Conservation (phyloP, 2,329 filamentous ascomycete species). For the Paraphoma sp. region DNA sequence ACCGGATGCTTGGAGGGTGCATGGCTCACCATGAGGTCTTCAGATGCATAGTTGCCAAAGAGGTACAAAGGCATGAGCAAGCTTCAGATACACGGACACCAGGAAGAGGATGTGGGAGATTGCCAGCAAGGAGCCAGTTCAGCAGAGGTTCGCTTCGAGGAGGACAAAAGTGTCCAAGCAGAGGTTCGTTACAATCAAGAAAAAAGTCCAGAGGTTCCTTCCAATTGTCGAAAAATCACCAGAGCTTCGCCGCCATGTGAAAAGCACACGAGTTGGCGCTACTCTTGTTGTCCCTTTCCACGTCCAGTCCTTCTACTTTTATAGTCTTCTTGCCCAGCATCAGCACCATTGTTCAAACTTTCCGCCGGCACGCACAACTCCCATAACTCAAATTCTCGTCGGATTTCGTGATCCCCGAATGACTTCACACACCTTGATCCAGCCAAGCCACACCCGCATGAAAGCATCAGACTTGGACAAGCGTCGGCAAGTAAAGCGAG, state of each 20-base stretch:
- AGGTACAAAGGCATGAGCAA: no score
- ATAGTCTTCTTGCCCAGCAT: neutral
- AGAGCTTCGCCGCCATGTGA: slow-evolving; percentile 31
- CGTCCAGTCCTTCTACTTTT: neutral
- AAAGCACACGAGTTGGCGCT: slow-evolving; percentile 13
- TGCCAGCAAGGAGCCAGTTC: neutral
- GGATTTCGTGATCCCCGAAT: neutral
- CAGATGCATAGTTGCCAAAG: no score
- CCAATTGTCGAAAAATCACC: slow-evolving; percentile 12
- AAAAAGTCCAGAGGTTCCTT: slow-evolving; percentile 26
- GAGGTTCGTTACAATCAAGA: slow-evolving; percentile 19
- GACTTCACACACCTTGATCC: slow-evolving; percentile 2
- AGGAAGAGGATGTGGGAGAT: no score
- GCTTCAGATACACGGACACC: no score
- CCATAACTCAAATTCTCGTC: neutral
- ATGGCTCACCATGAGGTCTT: no score
- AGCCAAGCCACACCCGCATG: slow-evolving; percentile 2
- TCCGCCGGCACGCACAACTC: neutral
- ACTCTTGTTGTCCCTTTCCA: slow-evolving; percentile 36
- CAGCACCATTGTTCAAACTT: no score
- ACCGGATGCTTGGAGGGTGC: no score
- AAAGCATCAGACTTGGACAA: slow-evolving; percentile 1
- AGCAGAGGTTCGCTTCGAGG: neutral
- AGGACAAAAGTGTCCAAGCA: slow-evolving; percentile 12
- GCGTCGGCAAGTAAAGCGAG: neutral